Evolutionary conservation across 768 basidiomycete genomes (phyloP).

Genomic region (Serendipita sp.): DNA sequence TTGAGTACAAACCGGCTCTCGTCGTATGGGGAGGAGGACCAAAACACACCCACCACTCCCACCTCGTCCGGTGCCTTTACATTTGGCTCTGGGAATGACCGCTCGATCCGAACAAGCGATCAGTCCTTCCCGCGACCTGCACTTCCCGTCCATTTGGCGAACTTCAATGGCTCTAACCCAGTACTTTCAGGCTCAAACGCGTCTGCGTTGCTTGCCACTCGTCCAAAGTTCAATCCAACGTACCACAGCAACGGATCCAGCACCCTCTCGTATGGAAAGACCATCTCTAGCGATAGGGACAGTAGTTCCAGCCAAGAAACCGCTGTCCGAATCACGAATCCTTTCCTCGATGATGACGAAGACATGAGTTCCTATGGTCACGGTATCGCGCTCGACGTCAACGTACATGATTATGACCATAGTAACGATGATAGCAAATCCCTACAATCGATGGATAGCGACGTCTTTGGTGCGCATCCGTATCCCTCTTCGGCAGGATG

Average conservation of each 20-base stretch:
- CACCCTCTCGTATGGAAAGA: neutral
- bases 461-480: neutral
- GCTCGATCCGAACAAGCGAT: neutral
- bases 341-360: neutral
- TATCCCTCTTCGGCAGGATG: neutral
- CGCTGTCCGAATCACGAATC: neutral
- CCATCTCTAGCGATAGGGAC: neutral
- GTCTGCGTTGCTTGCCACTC: neutral
- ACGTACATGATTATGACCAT: neutral
- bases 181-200: neutral
- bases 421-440: neutral
- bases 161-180: neutral
- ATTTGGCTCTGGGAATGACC: neutral
- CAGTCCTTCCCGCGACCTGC: neutral
- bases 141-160: neutral
- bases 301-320: neutral
- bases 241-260: conserved; percentile 1
- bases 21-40: neutral
- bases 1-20: neutral
- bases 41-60: neutral
- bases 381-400: neutral
- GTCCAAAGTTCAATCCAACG: neutral
- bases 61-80: neutral
- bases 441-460: neutral
- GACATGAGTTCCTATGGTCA: conserved; percentile 1